These are phyloP conservation scores for Dalbergia cochinchinensis DNA, from an alignment of 306 rosid genomes.

Conservation along the genomic window DNA sequence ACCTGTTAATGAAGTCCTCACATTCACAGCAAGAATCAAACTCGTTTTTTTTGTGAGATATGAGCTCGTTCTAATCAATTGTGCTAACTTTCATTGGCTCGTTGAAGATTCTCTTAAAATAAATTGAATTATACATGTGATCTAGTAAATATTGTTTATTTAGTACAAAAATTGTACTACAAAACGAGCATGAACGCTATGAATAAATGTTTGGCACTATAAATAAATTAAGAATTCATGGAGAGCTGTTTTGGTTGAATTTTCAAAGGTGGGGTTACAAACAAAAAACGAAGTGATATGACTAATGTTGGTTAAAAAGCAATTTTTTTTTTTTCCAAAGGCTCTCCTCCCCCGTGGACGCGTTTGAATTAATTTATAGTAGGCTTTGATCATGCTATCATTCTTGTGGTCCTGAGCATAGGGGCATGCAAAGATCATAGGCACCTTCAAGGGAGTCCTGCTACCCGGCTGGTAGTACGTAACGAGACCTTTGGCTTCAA, in stretches of 20 bases:
- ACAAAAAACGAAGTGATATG: conserved; percentile 29
- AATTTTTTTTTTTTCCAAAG: neutral
- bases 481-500: conserved; percentile 42
- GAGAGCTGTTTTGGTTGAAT: neutral
- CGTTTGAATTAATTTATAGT: conserved; percentile 31
- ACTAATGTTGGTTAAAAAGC: conserved; percentile 3
- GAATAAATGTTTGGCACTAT: neutral
- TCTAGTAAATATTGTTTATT: too few relatives aligned
- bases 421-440: conserved; percentile 26
- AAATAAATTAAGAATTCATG: conserved; percentile 5
- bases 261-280: conserved; percentile 19
- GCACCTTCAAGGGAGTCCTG: conserved; percentile 38
- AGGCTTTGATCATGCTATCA: neutral
- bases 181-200: too few relatives aligned
- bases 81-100: too few relatives aligned
- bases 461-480: conserved; percentile 54
- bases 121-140: too few relatives aligned
- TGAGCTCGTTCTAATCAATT: too few relatives aligned
- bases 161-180: too few relatives aligned
- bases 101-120: too few relatives aligned
- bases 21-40: too few relatives aligned
- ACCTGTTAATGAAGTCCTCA: too few relatives aligned
- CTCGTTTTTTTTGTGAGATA: too few relatives aligned
- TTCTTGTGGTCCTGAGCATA: conserved; percentile 49
- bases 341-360: conserved; percentile 9